Evolutionary conservation across 129 eudicot genomes (phyloP), one percentile per base, ranked within the genome.

Genomic region (Daucus carota): DNA sequence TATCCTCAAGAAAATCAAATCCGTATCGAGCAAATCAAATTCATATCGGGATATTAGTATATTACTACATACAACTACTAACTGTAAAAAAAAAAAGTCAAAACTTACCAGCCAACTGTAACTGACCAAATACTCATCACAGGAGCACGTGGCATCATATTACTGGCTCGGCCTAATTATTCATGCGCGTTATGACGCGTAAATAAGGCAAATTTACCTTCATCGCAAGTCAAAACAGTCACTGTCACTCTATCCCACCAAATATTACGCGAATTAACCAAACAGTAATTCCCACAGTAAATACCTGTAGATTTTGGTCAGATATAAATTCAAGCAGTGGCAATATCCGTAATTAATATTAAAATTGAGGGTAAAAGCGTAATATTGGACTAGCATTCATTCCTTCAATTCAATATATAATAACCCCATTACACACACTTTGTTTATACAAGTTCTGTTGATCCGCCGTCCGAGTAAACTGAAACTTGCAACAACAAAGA

Each of bases 401-500:
- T 7, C 8, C 52, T 76, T 76, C 34, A 9, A 16, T 36, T 1
- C 40, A n/a, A n/a, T 57, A 75, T 54, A 62, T 24, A 43, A 20
- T 75, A 52, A 8, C 15, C 45, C 63, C 60, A 72, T 77, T 69
- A 88, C 72, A 4, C 6, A 17, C 45, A 2, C 18, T 31, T 75
- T 34, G 63, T 70, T n/a, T 26, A 60, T 69, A 70, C 47, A 28
- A 9, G 18, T 73, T 67, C 78, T 69, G 60, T 78, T 78, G 75
- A 83, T 86, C 88, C 88, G 93, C 93, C 93, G 85, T 86, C 88
- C 88, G 72, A 62, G 12, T 54, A 57, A 57, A 57, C 65, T 57
- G 31, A 57, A n/a, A 57, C 65, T 8, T 14, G 3, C 18, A 45
- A 45, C 48, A 28, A 57, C 11, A 57, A 57, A 28, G 10, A 57